These are phyloP conservation scores for Phytophthora pini DNA, from an alignment of 352 stramenopile genomes.

Conservation along the genomic window DNA sequence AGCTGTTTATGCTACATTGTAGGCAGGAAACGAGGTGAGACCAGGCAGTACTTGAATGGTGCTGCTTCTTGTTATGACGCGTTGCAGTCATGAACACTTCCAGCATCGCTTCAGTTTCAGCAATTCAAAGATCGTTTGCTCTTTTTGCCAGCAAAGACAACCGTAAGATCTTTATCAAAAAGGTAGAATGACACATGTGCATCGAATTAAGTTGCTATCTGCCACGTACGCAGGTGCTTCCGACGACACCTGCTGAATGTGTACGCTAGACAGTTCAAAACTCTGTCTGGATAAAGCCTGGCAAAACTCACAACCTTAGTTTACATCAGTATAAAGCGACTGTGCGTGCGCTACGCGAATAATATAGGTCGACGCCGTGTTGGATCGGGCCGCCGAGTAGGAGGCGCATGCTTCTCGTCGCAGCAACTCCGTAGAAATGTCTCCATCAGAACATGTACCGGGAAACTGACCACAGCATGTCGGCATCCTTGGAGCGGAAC, in stretches of 20 bases:
- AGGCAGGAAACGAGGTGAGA: constrained; percentile 7
- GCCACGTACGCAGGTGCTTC: constrained; percentile 30
- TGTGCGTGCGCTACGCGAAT: constrained; percentile 33
- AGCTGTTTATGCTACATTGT: constrained; percentile 60
- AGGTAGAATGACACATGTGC: constrained; percentile 24
- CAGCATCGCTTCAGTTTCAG: too few species aligned
- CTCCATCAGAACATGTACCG: constrained; percentile 59
- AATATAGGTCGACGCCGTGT: constrained; percentile 31
- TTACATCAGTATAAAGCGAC: constrained; percentile 33
- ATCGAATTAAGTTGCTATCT: constrained; percentile 28
- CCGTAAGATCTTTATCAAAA: too few species aligned
- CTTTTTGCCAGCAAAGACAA: too few species aligned
- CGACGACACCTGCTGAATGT: constrained; percentile 22
- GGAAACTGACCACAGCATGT: constrained; percentile 64
- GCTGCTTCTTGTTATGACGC: too few species aligned
- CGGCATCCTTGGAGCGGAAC: constrained; percentile 60
- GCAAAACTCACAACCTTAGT: constrained; percentile 36
- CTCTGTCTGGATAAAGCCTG: constrained; percentile 14
- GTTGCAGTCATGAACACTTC: too few species aligned
- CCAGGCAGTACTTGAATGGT: background rate
- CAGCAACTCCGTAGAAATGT: constrained; percentile 23
- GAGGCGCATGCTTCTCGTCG: constrained; percentile 23
- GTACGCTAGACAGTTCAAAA: constrained; percentile 19
- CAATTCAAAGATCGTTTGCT: too few species aligned
- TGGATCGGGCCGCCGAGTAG: constrained; percentile 5